Base-by-base conservation (phyloP, 2,329 filamentous ascomycete genomes). In the Monilinia laxa region DNA sequence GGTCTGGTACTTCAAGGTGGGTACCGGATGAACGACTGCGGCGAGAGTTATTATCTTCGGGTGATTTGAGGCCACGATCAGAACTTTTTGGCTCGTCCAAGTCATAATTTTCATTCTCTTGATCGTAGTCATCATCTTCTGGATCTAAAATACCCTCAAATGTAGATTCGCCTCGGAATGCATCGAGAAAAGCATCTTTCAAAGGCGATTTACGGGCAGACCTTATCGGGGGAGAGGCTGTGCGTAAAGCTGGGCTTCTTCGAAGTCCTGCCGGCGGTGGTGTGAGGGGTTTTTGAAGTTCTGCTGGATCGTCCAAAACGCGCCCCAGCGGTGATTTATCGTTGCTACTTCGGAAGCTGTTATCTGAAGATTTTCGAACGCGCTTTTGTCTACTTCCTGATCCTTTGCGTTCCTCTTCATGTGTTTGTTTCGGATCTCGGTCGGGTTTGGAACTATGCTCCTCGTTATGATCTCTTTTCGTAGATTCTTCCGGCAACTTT, bases 141-240 rank as follows among this genome's bases (percentile, higher is more conserved):
- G 47, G 23, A 4, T 71, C 71, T 57, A 68, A 71, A 12, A 72
- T 69, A 31, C 59, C 63, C 38, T 68, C 64, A 40, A 73, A 69
- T 10, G 76, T 80, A 2, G 86, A 88, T 73, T 89, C 85, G 40
- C 87, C 87, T 51, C 82, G 82, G 72, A 89, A 89, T 4, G 86
- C 87, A 68, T 87, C 85, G 64, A 84, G 84, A 11, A 89, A 76
- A 56, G 82, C 81, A 52, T 87, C 86, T 28, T 86, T 81, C 64
- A 89, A 80, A 0, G 83, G 83, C 47, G 80, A 80, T 73, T 83
- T 87, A 16, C 73, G 73, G 2, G 73, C 76, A 0, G 79, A 69
- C 72, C 84, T 87, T 0, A 65, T 28, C 23, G 49, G 81, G 7
- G 84, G 82, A 1, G 83, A 78, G 2, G 71, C 53, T 66, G 79